These are phyloP conservation scores for Combretum micranthum DNA, from an alignment of 345 rosid species.

Conservation along the genomic window DNA sequence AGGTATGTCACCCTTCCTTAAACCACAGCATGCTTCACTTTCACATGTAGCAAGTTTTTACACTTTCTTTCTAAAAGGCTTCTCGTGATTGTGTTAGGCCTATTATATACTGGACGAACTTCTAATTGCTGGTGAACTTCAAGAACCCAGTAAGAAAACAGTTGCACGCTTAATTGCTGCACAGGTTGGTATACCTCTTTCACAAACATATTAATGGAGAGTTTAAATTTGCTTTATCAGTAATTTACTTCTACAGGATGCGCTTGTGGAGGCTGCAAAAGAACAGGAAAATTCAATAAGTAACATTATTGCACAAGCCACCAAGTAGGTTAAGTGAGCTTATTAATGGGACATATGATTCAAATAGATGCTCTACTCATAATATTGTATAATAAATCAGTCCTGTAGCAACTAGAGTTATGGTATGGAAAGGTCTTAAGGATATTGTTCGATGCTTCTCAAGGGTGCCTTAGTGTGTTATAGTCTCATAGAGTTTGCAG, in stretches of 20 bases:
- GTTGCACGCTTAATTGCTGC: conserved; percentile 81
- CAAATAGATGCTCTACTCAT: too few species aligned
- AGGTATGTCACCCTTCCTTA: conserved; percentile 36
- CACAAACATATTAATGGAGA: neutral
- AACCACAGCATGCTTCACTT: neutral
- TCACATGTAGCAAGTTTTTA: neutral
- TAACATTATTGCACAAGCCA: conserved; percentile 88
- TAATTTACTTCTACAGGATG: conserved; percentile 39
- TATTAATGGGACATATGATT: neutral
- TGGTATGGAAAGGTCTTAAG: too few species aligned
- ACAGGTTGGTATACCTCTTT: conserved; percentile 40
- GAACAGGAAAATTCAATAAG: conserved; percentile 85
- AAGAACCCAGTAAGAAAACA: conserved; percentile 93
- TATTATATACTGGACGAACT: conserved; percentile 89
- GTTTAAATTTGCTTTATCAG: too few species aligned
- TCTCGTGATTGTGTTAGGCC: conserved; percentile 42
- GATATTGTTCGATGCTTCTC: too few species aligned
- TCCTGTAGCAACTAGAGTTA: too few species aligned
- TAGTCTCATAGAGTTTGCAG: too few species aligned
- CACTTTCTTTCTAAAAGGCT: neutral
- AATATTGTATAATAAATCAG: too few species aligned
- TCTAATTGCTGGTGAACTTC: conserved; percentile 91
- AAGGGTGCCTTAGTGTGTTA: too few species aligned
- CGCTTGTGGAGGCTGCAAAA: conserved; percentile 91
- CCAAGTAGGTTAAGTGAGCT: conserved; percentile 37